phyloP scores from a whole-genome alignment of 768 basidiomycete genomes.

The Hysterangium stoloniferum region DNA sequence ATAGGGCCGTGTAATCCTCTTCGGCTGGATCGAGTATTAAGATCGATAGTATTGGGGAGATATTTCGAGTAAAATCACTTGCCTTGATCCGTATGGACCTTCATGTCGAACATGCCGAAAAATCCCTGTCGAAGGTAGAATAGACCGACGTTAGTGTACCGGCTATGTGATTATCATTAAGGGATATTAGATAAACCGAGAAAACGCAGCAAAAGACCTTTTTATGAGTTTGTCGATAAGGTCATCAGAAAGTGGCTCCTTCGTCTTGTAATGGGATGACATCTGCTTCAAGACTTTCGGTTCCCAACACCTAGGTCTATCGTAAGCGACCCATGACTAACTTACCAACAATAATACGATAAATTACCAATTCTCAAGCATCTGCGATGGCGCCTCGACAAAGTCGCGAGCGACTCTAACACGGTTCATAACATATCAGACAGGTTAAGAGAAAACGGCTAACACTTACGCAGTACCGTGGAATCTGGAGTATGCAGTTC shows the following conservation, averaged over 20 bases:
- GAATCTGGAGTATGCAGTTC: constrained; percentile 66
- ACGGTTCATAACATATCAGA: not conserved
- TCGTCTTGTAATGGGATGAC: constrained; percentile 74
- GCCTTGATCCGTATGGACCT: constrained; percentile 68
- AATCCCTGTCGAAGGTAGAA: constrained; percentile 80
- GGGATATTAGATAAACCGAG: not conserved
- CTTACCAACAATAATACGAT: not conserved
- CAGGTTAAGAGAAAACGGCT: constrained; percentile 4
- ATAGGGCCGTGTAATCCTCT: constrained; percentile 72
- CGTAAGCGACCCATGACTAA: not conserved
- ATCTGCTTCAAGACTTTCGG: constrained; percentile 66
- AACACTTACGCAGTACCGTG: constrained; percentile 59
- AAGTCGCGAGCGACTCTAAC: constrained; percentile 68
- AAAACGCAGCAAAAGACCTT: constrained; percentile 37
- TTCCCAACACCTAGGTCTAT: constrained; percentile 62
- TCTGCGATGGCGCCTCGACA: constrained; percentile 86
- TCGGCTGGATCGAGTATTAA: constrained; percentile 40
- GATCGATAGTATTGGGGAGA: not conserved
- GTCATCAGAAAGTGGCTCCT: constrained; percentile 60
- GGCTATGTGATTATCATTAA: constrained; percentile 20
- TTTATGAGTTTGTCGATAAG: constrained; percentile 75
- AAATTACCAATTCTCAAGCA: constrained; percentile 80
- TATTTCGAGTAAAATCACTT: constrained; percentile 4
- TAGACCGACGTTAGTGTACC: constrained; percentile 74
- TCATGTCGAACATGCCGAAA: constrained; percentile 73